Evolutionary conservation across 2,329 filamentous ascomycete genomes (phyloP).

Genomic region (Phaeoacremonium minimum): DNA sequence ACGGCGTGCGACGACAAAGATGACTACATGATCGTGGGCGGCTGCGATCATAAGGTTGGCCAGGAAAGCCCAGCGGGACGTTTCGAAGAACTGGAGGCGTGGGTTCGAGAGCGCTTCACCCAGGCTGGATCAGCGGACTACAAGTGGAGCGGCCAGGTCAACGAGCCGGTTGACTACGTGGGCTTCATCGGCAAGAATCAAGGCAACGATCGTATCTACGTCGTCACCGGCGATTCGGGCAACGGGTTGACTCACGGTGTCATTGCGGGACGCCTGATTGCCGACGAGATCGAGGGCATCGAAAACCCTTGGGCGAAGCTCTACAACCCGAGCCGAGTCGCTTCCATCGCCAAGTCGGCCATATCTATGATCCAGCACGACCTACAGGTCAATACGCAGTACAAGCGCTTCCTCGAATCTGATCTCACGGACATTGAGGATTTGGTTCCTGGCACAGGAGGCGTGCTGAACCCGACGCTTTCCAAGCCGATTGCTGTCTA

Average conservation of each 20-base stretch:
- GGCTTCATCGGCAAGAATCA: constrained; percentile 53
- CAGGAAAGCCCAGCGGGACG: constrained; percentile 39
- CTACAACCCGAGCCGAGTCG: constrained; percentile 45
- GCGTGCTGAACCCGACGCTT: constrained; percentile 43
- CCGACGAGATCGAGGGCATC: constrained; percentile 47
- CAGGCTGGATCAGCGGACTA: constrained; percentile 45
- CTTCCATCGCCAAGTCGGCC: constrained; percentile 37
- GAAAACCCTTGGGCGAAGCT: constrained; percentile 42
- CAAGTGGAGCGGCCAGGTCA: constrained; percentile 53
- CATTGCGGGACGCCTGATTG: constrained; percentile 44
- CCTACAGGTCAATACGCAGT: constrained; percentile 50
- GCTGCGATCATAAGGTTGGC: constrained; percentile 55
- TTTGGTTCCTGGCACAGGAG: constrained; percentile 41
- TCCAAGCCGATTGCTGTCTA: constrained; percentile 49
- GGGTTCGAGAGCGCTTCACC: constrained; percentile 49
- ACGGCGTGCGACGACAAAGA: constrained; percentile 47
- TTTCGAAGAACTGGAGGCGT: constrained; percentile 46
- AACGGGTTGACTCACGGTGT: constrained; percentile 54
- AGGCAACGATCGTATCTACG: constrained; percentile 43
- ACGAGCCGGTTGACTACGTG: constrained; percentile 50
- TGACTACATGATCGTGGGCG: constrained; percentile 52
- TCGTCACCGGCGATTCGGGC: constrained; percentile 53
- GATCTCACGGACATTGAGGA: constrained; percentile 56
- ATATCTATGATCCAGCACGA: constrained; percentile 44
- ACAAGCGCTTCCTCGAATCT: constrained; percentile 47